Base-by-base conservation (phyloP, 148 eudicot genomes). In the Arctostaphylos glauca region DNA sequence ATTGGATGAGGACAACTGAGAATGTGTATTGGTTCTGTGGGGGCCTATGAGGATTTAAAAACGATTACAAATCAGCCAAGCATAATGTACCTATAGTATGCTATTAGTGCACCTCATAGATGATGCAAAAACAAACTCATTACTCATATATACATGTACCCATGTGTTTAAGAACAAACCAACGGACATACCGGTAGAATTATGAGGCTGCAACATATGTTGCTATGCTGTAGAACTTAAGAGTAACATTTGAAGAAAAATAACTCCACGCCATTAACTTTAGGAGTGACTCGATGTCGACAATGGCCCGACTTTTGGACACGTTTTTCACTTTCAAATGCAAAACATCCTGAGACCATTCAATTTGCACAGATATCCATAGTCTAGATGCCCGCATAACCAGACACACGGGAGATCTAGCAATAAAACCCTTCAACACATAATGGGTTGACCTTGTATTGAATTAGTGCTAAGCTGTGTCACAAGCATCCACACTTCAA, bases 251-350 rank as follows among this genome's bases (percentile, higher is more conserved):
- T 23, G 19, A n/a, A 10, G 23, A 77, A 77, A 76, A 50, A 55
- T 25, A n/a, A 8, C 47, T 25, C 43, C 64, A 55, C 25, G 66
- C 49, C 64, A 77, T 77, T 9, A 77, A 38, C 21, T 18, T 43
- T 31, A 25, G 15, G 5, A 55, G 21, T 15, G 5, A 6, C 64
- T 77, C 44, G 66, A 41, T 54, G 2, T 76, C 43, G 5, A 9
- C 58, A 16, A 18, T 49, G n/a, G 23, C 74, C 59, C 74, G 25
- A 31, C 16, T 15, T 64, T 7, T 48, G 58, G 58, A 23, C 55
- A n/a, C 8, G 47, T 48, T 79, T 31, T 79, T 79, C 81, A 64
- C 48, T 53, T 62, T 79, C n/a, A 64, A 60, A 47, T 47, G 81
- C 50, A 6, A 78, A 59, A 59, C 19, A 23, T 48, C 21, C 0